These are phyloP conservation scores for Magnaporthiopsis poae DNA, from an alignment of 2,329 filamentous ascomycete genomes.

Conservation along the genomic window DNA sequence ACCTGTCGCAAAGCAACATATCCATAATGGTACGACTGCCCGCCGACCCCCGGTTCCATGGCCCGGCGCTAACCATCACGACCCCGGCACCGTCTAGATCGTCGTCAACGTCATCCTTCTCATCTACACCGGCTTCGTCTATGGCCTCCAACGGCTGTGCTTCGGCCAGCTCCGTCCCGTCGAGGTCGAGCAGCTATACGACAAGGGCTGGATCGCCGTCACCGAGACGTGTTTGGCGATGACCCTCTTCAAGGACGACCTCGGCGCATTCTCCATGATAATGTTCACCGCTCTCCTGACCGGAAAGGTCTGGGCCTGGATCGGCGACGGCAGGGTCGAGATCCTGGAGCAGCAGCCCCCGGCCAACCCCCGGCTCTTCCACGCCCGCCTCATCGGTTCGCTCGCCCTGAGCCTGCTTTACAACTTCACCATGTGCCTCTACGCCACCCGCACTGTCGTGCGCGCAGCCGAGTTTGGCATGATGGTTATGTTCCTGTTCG, in stretches of 20 bases:
- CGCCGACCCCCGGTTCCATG: not conserved
- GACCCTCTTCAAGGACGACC: slow-evolving; percentile 94
- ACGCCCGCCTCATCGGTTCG: slow-evolving; percentile 69
- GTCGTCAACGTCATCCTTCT: slow-evolving; percentile 85
- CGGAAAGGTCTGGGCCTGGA: slow-evolving; percentile 97
- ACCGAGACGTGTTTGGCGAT: slow-evolving; percentile 95
- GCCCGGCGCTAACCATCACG: slow-evolving; percentile 6
- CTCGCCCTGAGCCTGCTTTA: slow-evolving; percentile 70
- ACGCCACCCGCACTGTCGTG: slow-evolving; percentile 73
- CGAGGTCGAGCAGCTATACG: slow-evolving; percentile 93
- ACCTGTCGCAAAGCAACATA: slow-evolving; percentile 90
- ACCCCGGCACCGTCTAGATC: slow-evolving; percentile 45
- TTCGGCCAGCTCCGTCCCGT: slow-evolving; percentile 84
- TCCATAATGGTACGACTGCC: slow-evolving; percentile 66
- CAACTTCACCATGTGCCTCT: slow-evolving; percentile 69
- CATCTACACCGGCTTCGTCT: slow-evolving; percentile 68
- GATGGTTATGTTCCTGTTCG: slow-evolving; percentile 99
- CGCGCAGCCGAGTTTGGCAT: slow-evolving; percentile 86
- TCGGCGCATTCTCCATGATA: slow-evolving; percentile 86
- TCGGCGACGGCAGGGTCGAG: slow-evolving; percentile 88
- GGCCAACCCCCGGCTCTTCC: slow-evolving; percentile 77
- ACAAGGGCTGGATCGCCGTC: slow-evolving; percentile 95
- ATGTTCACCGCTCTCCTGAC: slow-evolving; percentile 93
- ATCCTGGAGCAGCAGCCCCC: slow-evolving; percentile 91
- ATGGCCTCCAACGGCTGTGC: slow-evolving; percentile 77